Evolutionary conservation across 345 rosid genomes (phyloP).

Genomic region (Pugionium cornutum): DNA sequence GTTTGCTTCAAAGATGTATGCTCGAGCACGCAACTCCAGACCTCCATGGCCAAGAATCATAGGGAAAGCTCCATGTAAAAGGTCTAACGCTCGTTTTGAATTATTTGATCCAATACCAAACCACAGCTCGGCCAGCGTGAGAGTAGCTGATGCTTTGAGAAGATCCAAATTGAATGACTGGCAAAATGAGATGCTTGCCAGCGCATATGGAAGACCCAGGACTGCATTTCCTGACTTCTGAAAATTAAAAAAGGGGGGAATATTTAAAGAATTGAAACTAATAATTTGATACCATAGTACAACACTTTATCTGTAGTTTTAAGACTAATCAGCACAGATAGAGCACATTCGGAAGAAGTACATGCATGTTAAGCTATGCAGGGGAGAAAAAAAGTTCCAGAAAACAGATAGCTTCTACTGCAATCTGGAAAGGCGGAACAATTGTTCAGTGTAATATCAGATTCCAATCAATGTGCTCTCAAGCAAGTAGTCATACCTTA

Average conservation of each 20-base stretch:
- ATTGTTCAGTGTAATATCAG: slow-evolving; percentile 16
- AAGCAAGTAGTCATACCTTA: slow-evolving; percentile 59
- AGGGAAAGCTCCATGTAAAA: slow-evolving; percentile 75
- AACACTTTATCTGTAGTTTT: too few relatives aligned
- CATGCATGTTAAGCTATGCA: slow-evolving; percentile 13
- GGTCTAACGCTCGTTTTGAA: slow-evolving; percentile 73
- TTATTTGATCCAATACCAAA: slow-evolving; percentile 79
- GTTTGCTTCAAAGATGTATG: slow-evolving; percentile 84
- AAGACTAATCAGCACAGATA: slow-evolving; percentile 11
- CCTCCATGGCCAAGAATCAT: slow-evolving; percentile 97
- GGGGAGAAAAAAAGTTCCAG: not conserved
- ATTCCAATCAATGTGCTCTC: slow-evolving; percentile 10
- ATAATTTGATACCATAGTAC: not conserved
- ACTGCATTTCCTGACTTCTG: slow-evolving; percentile 98
- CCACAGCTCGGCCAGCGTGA: slow-evolving; percentile 93
- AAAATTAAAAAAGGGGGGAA: slow-evolving; percentile 18
- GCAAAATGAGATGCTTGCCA: slow-evolving; percentile 93
- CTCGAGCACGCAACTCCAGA: slow-evolving; percentile 88
- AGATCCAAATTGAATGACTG: slow-evolving; percentile 96
- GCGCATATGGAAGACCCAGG: slow-evolving; percentile 86
- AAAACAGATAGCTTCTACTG: not conserved
- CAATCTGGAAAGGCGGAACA: not conserved
- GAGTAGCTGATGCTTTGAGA: slow-evolving; percentile 89
- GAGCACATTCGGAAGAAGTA: slow-evolving; percentile 9
- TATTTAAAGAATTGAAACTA: not conserved